Evolutionary conservation across 352 stramenopile species (phyloP), one percentile per base, ranked within the genome.

Genomic region (Pythium volutum): DNA sequence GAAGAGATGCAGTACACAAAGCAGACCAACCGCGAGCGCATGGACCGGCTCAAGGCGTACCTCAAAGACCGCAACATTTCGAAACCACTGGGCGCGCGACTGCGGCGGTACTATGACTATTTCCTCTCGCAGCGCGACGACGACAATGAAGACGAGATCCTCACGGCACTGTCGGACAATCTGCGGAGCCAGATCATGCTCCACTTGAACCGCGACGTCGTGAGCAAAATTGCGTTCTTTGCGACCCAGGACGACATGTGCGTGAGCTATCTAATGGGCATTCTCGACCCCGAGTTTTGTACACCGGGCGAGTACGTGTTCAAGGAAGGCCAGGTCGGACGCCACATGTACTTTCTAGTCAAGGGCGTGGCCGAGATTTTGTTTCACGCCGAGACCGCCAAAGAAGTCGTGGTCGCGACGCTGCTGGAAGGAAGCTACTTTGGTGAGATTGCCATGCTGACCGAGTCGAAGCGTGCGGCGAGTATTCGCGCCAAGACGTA

Each of bases 341-440:
- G 84, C 2, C 81, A 93, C 70, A 93, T 93, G 84, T 93, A 93
- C 51, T 93, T 93, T 58, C 69, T 93, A 9, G 78, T 91, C 47
- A 90, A 89, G 49, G 84, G 84, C 11, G 66, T 74, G 8, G 84
- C 81, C 14, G 84, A 91, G 54, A 77, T 93, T 10, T 57, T 93
- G 0, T 89, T 90, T 55, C 71, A 88, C 41, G 84, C 78, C 0
- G 74, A 71, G 1, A 81, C 78, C 4, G 62, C 53, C 10, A 64
- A 77, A 22, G 81, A 93, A 48, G 64, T 79, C 7, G 74, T 88
- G 9, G 76, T 90, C 7, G 72, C 77, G 9, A 88, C 77, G 4
- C 59, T 93, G 10, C 49, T 84, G 3, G 84, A 91, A 63, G 81
- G 84, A 15, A 81, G 74, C 45, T 93, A 90, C 71, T 93, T 93